Conservation (phyloP, 202 grass and related monocot genomes). For the Cymbopogon flexuosus region DNA sequence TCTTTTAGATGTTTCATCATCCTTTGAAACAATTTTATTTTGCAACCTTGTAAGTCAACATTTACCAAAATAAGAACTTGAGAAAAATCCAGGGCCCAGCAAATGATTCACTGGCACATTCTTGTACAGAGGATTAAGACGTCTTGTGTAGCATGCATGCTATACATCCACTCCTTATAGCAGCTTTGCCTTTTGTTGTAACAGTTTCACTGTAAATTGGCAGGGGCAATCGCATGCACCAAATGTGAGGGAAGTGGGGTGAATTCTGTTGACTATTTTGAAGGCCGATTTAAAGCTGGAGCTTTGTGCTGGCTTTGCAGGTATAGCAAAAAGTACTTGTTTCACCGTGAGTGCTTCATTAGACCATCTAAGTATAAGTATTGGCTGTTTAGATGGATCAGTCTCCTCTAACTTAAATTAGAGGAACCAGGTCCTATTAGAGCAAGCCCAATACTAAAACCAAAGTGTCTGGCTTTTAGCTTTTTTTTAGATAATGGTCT, state of each 20-base stretch:
- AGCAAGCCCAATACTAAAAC: too few relatives aligned
- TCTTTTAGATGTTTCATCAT: not conserved
- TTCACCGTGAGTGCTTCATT: not conserved
- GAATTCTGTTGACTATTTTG: conserved; percentile 80
- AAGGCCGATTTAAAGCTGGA: conserved; percentile 89
- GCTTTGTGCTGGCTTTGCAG: conserved; percentile 93
- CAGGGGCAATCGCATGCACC: conserved; percentile 58
- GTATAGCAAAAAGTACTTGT: conserved; percentile 33
- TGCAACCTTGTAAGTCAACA: not conserved
- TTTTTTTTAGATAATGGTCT: too few relatives aligned
- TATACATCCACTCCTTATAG: not conserved
- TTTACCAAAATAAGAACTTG: not conserved
- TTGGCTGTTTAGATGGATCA: not conserved
- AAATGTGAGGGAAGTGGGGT: conserved; percentile 73
- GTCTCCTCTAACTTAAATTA: too few relatives aligned
- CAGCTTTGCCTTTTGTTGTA: not conserved
- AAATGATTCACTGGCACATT: not conserved
- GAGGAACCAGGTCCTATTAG: too few relatives aligned
- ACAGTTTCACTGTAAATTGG: conserved; percentile 25
- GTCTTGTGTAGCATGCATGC: not conserved
- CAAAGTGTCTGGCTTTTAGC: too few relatives aligned
- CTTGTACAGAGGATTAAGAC: not conserved
- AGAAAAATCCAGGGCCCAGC: not conserved
- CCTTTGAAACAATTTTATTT: conserved; percentile 4
- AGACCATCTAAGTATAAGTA: not conserved